Evolutionary conservation across 2,329 filamentous ascomycete species (phyloP).

Genomic region (Diplodia sapinea): DNA sequence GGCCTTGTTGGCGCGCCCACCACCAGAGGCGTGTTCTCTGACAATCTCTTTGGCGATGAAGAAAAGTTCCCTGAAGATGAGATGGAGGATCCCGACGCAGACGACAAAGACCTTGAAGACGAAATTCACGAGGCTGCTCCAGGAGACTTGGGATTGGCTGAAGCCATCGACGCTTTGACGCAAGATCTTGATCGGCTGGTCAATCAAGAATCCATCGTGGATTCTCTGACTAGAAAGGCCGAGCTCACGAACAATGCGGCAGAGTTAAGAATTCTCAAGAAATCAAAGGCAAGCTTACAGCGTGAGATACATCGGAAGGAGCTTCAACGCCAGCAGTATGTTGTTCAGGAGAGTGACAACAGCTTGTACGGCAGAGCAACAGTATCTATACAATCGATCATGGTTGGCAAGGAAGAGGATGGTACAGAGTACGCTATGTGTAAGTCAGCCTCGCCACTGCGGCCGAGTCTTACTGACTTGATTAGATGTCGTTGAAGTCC

Average conservation of each 20-base stretch:
- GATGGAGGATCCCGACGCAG: slow-evolving; percentile 71
- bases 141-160: slow-evolving; percentile 88
- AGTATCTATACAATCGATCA: slow-evolving; percentile 88
- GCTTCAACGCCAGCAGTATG: slow-evolving; percentile 94
- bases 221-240: slow-evolving; percentile 89
- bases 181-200: slow-evolving; percentile 87
- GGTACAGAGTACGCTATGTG: slow-evolving; percentile 91
- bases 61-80: slow-evolving; percentile 85
- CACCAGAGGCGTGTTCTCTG: slow-evolving; percentile 88
- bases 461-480: slow-evolving; percentile 34
- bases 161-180: slow-evolving; percentile 87
- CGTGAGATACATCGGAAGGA: slow-evolving; percentile 93
- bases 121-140: slow-evolving; percentile 93
- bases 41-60: slow-evolving; percentile 91
- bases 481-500: slow-evolving; percentile 83
- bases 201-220: slow-evolving; percentile 87
- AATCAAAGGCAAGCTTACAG: slow-evolving; percentile 91
- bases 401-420: slow-evolving; percentile 89
- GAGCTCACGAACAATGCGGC: slow-evolving; percentile 97
- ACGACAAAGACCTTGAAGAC: slow-evolving; percentile 70
- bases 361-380: slow-evolving; percentile 91
- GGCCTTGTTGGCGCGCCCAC: slow-evolving; percentile 88
- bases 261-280: slow-evolving; percentile 87
- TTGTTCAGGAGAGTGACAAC: slow-evolving; percentile 97
- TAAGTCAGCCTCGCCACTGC: slow-evolving; percentile 45